These are phyloP conservation scores for Leccinum rimulosum DNA, from an alignment of 768 basidiomycete species.

Conservation along the genomic window DNA sequence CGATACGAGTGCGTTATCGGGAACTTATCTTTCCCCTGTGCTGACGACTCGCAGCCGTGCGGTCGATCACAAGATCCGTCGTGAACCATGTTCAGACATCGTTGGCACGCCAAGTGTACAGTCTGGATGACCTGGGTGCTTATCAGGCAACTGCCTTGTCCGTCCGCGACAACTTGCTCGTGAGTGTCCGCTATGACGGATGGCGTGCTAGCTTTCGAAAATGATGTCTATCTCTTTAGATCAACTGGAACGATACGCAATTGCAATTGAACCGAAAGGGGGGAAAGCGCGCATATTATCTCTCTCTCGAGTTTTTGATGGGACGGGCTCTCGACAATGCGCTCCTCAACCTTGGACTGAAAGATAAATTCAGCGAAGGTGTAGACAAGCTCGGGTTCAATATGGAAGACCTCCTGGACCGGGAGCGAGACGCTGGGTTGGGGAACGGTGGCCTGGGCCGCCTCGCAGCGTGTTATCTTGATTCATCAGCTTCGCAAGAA, in stretches of 20 bases:
- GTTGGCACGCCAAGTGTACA: conserved; percentile 88
- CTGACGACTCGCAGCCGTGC: conserved; percentile 43
- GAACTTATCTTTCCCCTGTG: conserved; percentile 1
- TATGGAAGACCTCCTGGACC: conserved; percentile 81
- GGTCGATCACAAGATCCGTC: conserved; percentile 66
- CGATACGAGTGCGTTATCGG: conserved; percentile 46
- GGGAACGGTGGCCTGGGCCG: conserved; percentile 96
- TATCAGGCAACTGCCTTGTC: conserved; percentile 92
- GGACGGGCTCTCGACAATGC: conserved; percentile 77
- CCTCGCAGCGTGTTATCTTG: conserved; percentile 95
- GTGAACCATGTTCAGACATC: conserved; percentile 87
- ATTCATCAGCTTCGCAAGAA: conserved; percentile 87
- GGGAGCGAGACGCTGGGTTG: conserved; percentile 91
- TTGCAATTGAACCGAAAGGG: conserved; percentile 73
- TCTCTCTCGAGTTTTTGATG: conserved; percentile 93
- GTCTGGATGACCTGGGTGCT: conserved; percentile 80
- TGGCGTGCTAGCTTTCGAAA: conserved; percentile 1
- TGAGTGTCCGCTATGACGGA: conserved; percentile 32
- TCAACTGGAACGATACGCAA: conserved; percentile 87
- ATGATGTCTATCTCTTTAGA: conserved; percentile 32
- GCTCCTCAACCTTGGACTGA: conserved; percentile 85
- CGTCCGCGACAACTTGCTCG: conserved; percentile 84
- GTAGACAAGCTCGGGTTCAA: conserved; percentile 81
- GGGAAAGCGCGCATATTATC: conserved; percentile 91
- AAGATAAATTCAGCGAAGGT: conserved; percentile 67